phyloP scores from a whole-genome alignment of 164 flowering plant genomes.

The Nelumbo lutea region DNA sequence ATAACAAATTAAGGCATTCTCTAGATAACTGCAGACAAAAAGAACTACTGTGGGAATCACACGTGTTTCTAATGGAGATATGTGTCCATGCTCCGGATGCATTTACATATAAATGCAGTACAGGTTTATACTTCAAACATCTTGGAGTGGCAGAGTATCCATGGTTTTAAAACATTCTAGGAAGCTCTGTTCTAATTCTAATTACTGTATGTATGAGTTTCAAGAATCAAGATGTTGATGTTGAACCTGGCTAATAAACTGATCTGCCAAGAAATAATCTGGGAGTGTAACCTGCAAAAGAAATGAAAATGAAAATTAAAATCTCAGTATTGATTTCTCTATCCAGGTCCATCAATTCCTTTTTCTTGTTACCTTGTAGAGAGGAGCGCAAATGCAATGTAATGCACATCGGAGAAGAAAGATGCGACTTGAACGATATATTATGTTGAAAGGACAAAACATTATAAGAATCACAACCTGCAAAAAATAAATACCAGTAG shows the following conservation, averaged over 20 bases:
- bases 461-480: slow-evolving; percentile 38
- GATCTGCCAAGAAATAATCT: slow-evolving; percentile 68
- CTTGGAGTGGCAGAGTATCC: too few species aligned
- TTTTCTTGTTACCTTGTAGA: slow-evolving; percentile 48
- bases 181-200: background rate
- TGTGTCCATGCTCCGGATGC: too few species aligned
- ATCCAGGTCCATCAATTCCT: background rate
- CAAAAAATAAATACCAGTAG: slow-evolving; percentile 6
- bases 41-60: too few species aligned
- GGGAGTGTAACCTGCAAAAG: slow-evolving; percentile 46
- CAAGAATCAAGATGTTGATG: background rate
- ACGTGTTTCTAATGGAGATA: too few species aligned
- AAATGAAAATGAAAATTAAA: background rate
- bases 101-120: too few species aligned
- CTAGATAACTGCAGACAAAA: too few species aligned
- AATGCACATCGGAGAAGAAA: slow-evolving; percentile 42
- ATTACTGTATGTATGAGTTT: background rate
- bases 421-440: slow-evolving; percentile 63
- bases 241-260: slow-evolving; percentile 64
- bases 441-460: slow-evolving; percentile 56
- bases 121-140: too few species aligned
- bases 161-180: too few species aligned
- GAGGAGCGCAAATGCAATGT: slow-evolving; percentile 58
- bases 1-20: too few species aligned
- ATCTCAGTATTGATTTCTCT: background rate